Base-by-base conservation (phyloP, 2,329 filamentous ascomycete genomes). In the Aureobasidium leucospermi region DNA sequence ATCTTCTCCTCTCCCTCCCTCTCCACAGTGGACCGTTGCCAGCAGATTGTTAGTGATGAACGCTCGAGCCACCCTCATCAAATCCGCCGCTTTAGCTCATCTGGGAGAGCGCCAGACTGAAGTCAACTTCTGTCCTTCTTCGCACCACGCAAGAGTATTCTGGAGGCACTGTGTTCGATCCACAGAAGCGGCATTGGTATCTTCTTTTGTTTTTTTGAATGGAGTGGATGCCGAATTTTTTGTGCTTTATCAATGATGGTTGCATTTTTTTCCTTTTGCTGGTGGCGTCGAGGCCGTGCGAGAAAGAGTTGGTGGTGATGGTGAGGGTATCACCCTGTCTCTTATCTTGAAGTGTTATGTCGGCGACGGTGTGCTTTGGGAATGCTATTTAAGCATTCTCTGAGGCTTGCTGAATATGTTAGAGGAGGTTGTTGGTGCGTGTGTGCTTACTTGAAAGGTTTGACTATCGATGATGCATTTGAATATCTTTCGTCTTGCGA, bases 91-190 rank as follows among this genome's bases (percentile, higher is more conserved):
- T 67, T 70, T 70, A 70, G 69, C 69, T 70, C 69, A 70, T 66
- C 66, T 70, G 69, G 68, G 67, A 70, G 69, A 70, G 68, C 69
- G 69, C 68, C 67, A 70, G 68, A 70, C 69, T 70, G 68, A 71
- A 70, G 69, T 67, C 61, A 61, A 63, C 69, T 65, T 69, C 69
- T 64, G 64, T 56, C 58, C 34, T 41, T 36, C 61, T 64, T 68
- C 23, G 65, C 67, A 64, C 3, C 32, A 4, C 65, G 65, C 63
- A 68, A 69, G 47, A 52, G 48, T 52, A 52, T 52, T 70, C 69
- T 70, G 68, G 68, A 70, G 68, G 68, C 69, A 69, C 68, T 69
- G 68, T 70, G 68, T 70, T 70, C 68, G 68, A 70, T 70, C 68
- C 68, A 70, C 68, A 70, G 68, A 70, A 67, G 68, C 67, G 61